phyloP scores from a whole-genome alignment of 805 yeast species.

The Wickerhamiella parazyma region DNA sequence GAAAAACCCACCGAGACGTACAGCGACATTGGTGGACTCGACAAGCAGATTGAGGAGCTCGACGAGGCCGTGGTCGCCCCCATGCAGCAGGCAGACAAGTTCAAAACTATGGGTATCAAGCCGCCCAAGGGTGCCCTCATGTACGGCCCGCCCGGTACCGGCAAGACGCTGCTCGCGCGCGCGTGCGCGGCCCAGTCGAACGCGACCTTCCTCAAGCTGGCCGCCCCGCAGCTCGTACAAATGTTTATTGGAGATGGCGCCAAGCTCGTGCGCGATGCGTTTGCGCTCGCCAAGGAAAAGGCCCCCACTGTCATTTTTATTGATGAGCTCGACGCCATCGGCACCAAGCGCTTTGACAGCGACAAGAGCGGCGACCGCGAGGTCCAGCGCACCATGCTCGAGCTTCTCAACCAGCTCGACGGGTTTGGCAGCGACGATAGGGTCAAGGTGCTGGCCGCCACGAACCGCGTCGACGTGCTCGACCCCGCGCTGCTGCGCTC shows the following conservation, averaged over 20 bases:
- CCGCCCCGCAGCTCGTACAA: slow-evolving; percentile 96
- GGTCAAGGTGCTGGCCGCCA: slow-evolving; percentile 94
- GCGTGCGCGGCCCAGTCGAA: slow-evolving; percentile 99
- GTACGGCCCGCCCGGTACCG: slow-evolving; percentile 99
- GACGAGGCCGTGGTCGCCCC: slow-evolving; percentile 98
- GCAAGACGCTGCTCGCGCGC: slow-evolving; percentile 90
- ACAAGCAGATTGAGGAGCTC: slow-evolving; percentile 94
- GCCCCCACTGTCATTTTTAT: slow-evolving; percentile 97
- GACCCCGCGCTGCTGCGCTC: slow-evolving; percentile 98
- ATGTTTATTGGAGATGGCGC: slow-evolving; percentile 99
- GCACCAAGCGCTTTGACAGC: slow-evolving; percentile 94
- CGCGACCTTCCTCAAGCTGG: slow-evolving; percentile 90
- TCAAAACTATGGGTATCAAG: slow-evolving; percentile 83
- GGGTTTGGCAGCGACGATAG: slow-evolving; percentile 97
- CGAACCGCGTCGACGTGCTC: slow-evolving; percentile 92
- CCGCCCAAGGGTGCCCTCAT: slow-evolving; percentile 97
- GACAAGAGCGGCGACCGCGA: slow-evolving; percentile 97
- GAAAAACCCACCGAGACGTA: slow-evolving; percentile 97
- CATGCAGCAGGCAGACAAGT: slow-evolving; percentile 95
- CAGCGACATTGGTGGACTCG: slow-evolving; percentile 95
- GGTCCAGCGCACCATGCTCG: slow-evolving; percentile 98
- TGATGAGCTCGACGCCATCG: slow-evolving; percentile 97
- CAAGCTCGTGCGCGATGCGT: slow-evolving; percentile 91
- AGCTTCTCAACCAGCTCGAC: slow-evolving; percentile 88
- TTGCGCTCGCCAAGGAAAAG: slow-evolving; percentile 92